Conservation (phyloP, 805 yeast genomes). For the Groenewaldozyma salmanticensis region DNA sequence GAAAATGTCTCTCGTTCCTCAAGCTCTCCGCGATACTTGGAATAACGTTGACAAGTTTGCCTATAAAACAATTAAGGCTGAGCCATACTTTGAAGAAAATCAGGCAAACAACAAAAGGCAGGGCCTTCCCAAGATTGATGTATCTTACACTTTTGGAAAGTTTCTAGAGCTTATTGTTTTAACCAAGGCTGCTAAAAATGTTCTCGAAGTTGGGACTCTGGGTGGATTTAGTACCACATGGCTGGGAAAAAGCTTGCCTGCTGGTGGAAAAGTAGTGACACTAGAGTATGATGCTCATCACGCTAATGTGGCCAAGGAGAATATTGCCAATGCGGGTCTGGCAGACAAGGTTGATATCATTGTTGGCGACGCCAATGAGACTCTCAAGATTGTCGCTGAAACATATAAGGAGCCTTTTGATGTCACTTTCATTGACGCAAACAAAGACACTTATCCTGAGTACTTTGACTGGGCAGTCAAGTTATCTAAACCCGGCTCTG, state of each 20-base stretch:
- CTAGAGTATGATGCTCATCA: constrained; percentile 9
- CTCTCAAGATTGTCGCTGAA: constrained; percentile 2
- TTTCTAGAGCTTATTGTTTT: constrained; percentile 6
- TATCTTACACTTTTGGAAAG: constrained; percentile 10
- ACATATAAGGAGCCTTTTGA: constrained; percentile 3
- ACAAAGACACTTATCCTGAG: constrained; percentile 7
- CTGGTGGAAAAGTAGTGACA: constrained; percentile 6
- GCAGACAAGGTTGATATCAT: constrained; percentile 11
- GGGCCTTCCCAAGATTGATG: constrained; percentile 11
- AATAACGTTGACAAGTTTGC: no score
- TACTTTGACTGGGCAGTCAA: constrained; percentile 13
- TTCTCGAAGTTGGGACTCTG: constrained; percentile 12
- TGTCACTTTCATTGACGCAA: constrained; percentile 12
- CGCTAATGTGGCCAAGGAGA: constrained; percentile 12
- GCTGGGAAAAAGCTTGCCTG: constrained; percentile 11
- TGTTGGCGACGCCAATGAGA: constrained; percentile 12
- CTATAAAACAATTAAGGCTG: no score
- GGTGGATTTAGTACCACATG: constrained; percentile 12
- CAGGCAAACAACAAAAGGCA: no score
- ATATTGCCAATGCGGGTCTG: constrained; percentile 11
- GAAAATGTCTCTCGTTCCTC: no score
- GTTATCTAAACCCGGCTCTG: constrained; percentile 5
- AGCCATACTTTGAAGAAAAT: no score
- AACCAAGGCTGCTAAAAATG: constrained; percentile 7
- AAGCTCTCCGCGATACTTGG: no score